Percentiles rank a stretch among this genome's conserved stretches.
phyloP scores from a whole-genome alignment of 306 rosid genomes.

The Begonia masoniana region DNA sequence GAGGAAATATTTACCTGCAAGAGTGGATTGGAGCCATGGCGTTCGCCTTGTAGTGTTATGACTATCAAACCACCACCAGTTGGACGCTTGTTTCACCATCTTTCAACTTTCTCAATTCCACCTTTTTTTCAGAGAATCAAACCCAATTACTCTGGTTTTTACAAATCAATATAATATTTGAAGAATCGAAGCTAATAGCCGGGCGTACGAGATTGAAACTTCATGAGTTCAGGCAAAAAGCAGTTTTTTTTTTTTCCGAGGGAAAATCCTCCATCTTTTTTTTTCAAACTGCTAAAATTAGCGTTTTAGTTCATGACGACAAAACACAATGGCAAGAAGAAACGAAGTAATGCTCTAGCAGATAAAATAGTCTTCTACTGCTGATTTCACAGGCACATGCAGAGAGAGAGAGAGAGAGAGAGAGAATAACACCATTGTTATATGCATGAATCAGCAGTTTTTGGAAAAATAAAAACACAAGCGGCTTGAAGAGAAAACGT shows the following conservation, averaged over 20 bases:
- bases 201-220: background rate
- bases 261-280: too few species aligned
- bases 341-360: background rate
- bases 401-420: background rate
- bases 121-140: background rate
- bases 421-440: background rate
- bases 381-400: background rate
- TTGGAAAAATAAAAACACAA: too few species aligned
- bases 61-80: conserved; percentile 69
- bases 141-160: too few species aligned
- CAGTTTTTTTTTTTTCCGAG: too few species aligned
- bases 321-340: too few species aligned
- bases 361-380: background rate
- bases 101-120: conserved; percentile 12
- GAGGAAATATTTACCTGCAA: conserved; percentile 33
- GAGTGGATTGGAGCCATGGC: conserved; percentile 73
- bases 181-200: background rate
- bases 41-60: conserved; percentile 34
- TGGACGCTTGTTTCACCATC: conserved; percentile 28
- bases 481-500: background rate
- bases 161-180: background rate
- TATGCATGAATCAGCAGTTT: too few species aligned
- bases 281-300: too few species aligned
- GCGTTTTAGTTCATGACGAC: too few species aligned
- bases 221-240: too few species aligned